A percentile compares a stretch with the other conserved stretches of the same genome.
phyloP scores from a whole-genome alignment of 2,329 filamentous ascomycete species.

The Aaosphaeria pasadenensis region DNA sequence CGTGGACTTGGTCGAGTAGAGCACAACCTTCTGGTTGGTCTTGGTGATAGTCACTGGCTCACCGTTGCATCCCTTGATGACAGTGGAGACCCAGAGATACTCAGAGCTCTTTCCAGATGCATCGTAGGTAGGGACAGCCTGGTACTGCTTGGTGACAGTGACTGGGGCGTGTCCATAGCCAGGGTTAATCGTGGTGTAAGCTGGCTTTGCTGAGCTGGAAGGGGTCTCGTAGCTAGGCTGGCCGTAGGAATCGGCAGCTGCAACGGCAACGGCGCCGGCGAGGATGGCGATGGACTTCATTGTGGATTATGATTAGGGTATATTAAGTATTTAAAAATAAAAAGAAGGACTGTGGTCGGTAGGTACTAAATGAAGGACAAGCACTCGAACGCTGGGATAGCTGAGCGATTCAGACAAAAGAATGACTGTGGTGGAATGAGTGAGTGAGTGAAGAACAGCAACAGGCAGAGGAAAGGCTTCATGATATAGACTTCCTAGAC shows the following conservation, averaged over 20 bases:
- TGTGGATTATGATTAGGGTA: slow-evolving; percentile 5
- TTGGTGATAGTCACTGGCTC: slow-evolving; percentile 24
- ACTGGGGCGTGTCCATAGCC: slow-evolving; percentile 22
- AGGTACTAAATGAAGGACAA: slow-evolving; percentile 5
- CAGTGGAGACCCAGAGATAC: slow-evolving; percentile 24
- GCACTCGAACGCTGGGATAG: slow-evolving; percentile 1
- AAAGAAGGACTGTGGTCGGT: slow-evolving; percentile 27
- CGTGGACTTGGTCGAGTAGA: slow-evolving; percentile 27
- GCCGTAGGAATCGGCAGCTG: slow-evolving; percentile 13
- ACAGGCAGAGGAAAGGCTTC: background rate
- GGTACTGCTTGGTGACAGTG: slow-evolving; percentile 31
- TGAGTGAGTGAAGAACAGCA: background rate
- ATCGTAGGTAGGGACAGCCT: slow-evolving; percentile 27
- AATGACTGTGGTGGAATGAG: slow-evolving; percentile 11
- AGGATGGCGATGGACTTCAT: slow-evolving; percentile 16
- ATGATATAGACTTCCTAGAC: background rate
- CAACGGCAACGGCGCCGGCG: slow-evolving; percentile 21
- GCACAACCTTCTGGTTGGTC: slow-evolving; percentile 21
- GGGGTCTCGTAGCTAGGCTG: background rate
- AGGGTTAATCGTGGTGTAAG: slow-evolving; percentile 27
- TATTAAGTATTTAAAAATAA: slow-evolving; percentile 3
- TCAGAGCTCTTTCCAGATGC: slow-evolving; percentile 13
- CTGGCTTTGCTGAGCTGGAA: slow-evolving; percentile 12
- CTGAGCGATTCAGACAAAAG: background rate
- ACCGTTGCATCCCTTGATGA: slow-evolving; percentile 23